A percentile compares a stretch with the other conserved stretches of the same genome.
Evolutionary conservation across 2,329 filamentous ascomycete genomes (phyloP).

Genomic region (Coleophoma cylindrospora): DNA sequence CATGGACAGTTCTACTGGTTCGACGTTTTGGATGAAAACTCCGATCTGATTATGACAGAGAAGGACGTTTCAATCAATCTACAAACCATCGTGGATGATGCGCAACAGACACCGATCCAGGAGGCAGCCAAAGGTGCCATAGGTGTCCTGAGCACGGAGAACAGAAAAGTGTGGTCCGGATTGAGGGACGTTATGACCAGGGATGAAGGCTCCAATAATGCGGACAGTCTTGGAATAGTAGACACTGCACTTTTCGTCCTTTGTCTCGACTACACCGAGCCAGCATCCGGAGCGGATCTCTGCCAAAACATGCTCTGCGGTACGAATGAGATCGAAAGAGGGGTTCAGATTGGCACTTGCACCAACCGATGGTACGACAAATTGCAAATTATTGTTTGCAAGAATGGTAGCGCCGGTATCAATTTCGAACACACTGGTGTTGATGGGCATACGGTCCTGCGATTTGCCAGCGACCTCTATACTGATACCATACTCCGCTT

Average conservation of each 20-base stretch:
- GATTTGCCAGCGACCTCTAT: slow-evolving; percentile 94
- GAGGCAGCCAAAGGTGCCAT: slow-evolving; percentile 93
- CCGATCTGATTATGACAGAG: slow-evolving; percentile 94
- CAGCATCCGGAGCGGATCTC: slow-evolving; percentile 72
- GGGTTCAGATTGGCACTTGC: slow-evolving; percentile 94
- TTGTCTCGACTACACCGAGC: slow-evolving; percentile 89
- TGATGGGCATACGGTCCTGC: slow-evolving; percentile 92
- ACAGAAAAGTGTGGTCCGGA: slow-evolving; percentile 92
- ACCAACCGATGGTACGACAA: slow-evolving; percentile 99
- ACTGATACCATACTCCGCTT: slow-evolving; percentile 97
- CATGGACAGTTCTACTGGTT: slow-evolving; percentile 99
- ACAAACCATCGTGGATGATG: slow-evolving; percentile 88
- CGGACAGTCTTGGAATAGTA: slow-evolving; percentile 91
- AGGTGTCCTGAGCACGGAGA: slow-evolving; percentile 92
- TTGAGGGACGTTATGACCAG: slow-evolving; percentile 81
- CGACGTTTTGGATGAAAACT: slow-evolving; percentile 90
- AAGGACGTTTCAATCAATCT: slow-evolving; percentile 89
- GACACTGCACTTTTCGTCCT: slow-evolving; percentile 91
- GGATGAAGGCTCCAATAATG: slow-evolving; percentile 87
- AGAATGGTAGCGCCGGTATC: slow-evolving; percentile 96
- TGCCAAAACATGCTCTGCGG: slow-evolving; percentile 99
- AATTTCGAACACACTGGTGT: slow-evolving; percentile 99
- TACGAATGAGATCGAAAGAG: slow-evolving; percentile 84
- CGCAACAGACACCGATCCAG: slow-evolving; percentile 81
- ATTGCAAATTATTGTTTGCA: slow-evolving; percentile 97